These are phyloP conservation scores for Teratosphaeria nubilosa DNA, from an alignment of 2,329 filamentous ascomycete genomes.

Conservation along the genomic window DNA sequence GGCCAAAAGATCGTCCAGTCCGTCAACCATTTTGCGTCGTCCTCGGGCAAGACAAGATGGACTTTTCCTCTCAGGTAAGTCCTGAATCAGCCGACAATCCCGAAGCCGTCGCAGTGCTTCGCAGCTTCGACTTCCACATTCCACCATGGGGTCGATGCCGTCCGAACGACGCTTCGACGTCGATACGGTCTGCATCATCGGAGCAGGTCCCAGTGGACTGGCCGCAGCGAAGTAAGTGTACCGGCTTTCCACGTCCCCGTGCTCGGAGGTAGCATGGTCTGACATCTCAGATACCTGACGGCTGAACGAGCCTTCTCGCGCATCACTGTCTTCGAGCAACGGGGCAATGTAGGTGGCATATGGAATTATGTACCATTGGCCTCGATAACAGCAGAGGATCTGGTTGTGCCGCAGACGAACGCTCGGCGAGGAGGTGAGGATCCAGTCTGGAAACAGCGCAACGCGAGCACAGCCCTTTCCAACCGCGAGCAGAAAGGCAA, in stretches of 20 bases:
- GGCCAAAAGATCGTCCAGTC: too few relatives aligned
- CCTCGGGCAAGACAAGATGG: too few relatives aligned
- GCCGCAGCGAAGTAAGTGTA: conserved; percentile 56
- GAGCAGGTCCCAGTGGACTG: conserved; percentile 71
- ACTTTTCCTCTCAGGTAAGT: background rate
- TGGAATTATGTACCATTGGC: conserved; percentile 64
- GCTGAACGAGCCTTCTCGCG: conserved; percentile 60
- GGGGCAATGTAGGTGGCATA: conserved; percentile 64
- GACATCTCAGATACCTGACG: conserved; percentile 49
- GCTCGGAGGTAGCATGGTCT: background rate
- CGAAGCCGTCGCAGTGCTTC: background rate
- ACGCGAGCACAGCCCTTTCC: conserved; percentile 3
- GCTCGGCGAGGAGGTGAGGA: conserved; percentile 51
- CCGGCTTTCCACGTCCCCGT: background rate
- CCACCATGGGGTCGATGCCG: conserved; percentile 26
- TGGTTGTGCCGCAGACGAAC: conserved; percentile 56
- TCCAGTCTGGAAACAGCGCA: conserved; percentile 42
- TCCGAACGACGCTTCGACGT: conserved; percentile 32
- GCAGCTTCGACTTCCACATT: background rate
- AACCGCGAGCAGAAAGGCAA: conserved; percentile 10
- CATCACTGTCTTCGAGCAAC: conserved; percentile 75
- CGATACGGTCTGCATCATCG: conserved; percentile 63
- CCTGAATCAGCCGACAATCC: background rate
- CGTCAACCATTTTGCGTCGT: too few relatives aligned
- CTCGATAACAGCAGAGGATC: conserved; percentile 34